Conservation (phyloP, 1,284 basidiomycete species). For the Pseudozyma pruni region DNA sequence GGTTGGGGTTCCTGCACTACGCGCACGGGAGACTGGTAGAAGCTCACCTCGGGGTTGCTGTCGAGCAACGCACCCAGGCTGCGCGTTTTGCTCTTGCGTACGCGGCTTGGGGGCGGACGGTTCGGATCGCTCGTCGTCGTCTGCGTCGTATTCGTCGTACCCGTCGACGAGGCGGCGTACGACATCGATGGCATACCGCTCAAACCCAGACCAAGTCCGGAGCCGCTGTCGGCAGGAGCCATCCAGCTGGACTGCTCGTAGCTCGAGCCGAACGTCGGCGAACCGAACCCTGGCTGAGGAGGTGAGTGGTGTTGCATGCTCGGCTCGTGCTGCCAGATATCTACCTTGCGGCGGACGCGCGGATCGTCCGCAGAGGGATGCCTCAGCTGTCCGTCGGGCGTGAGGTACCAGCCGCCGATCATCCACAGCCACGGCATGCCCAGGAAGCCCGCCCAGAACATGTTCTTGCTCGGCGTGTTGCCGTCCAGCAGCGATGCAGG, state of each 20-base stretch:
- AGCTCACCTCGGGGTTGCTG: slow-evolving; percentile 40
- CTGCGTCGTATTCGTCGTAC: slow-evolving; percentile 21
- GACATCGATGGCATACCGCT: slow-evolving; percentile 24
- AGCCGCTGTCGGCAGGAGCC: slow-evolving; percentile 4
- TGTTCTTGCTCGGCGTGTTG: slow-evolving; percentile 41
- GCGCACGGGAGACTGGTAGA: slow-evolving; percentile 51
- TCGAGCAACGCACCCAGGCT: slow-evolving; percentile 40
- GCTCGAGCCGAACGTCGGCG: slow-evolving; percentile 8
- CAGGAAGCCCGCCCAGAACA: slow-evolving; percentile 61
- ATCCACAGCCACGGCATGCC: slow-evolving; percentile 65
- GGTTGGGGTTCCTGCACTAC: slow-evolving; percentile 21
- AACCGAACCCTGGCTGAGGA: not conserved
- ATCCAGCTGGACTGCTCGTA: slow-evolving; percentile 12
- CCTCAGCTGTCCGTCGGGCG: slow-evolving; percentile 31
- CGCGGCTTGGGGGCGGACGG: slow-evolving; percentile 21
- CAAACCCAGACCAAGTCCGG: slow-evolving; percentile 17
- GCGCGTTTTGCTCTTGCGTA: slow-evolving; percentile 35
- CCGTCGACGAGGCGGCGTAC: slow-evolving; percentile 29
- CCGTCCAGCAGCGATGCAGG: slow-evolving; percentile 34
- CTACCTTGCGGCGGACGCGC: slow-evolving; percentile 20
- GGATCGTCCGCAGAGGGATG: slow-evolving; percentile 24
- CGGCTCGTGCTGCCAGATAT: slow-evolving; percentile 53
- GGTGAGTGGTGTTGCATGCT: slow-evolving; percentile 37
- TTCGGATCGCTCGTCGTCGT: slow-evolving; percentile 36
- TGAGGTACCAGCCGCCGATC: slow-evolving; percentile 58